These are phyloP conservation scores for Scutellaria galericulata DNA, from an alignment of 257 asterid species.

Conservation along the genomic window DNA sequence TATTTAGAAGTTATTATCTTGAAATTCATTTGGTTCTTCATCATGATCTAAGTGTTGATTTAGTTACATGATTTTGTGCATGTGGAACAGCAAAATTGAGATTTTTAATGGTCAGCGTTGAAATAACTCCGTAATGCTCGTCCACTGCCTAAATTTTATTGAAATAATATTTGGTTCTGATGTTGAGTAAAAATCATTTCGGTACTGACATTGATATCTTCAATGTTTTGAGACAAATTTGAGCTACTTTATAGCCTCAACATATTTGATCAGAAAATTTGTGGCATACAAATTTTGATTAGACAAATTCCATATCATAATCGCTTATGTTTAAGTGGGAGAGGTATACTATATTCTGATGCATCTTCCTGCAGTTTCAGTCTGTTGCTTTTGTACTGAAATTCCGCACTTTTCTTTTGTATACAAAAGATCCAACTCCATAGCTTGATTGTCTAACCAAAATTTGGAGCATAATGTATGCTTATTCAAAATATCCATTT, in stretches of 20 bases:
- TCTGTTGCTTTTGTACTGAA: no score
- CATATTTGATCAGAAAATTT: neutral
- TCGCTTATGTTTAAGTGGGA: no score
- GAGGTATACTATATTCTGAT: no score
- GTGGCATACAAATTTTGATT: neutral
- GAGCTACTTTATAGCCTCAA: neutral
- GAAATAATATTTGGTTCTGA: no score
- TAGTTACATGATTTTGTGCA: no score
- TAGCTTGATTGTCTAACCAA: conserved; percentile 6
- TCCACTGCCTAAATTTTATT: no score
- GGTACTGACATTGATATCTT: neutral
- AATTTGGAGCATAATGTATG: neutral
- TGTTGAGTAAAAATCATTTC: no score
- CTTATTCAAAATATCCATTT: neutral
- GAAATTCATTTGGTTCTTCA: neutral
- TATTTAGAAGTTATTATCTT: neutral
- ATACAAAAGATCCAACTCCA: neutral
- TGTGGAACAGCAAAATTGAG: no score
- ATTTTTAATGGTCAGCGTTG: no score
- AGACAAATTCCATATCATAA: neutral
- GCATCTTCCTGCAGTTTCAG: no score
- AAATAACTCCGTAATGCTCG: no score
- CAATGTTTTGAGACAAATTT: neutral
- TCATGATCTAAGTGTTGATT: no score
- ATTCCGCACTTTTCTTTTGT: neutral